These are phyloP conservation scores for Globisporangium viniferum DNA, from an alignment of 352 stramenopile species.

Conservation along the genomic window DNA sequence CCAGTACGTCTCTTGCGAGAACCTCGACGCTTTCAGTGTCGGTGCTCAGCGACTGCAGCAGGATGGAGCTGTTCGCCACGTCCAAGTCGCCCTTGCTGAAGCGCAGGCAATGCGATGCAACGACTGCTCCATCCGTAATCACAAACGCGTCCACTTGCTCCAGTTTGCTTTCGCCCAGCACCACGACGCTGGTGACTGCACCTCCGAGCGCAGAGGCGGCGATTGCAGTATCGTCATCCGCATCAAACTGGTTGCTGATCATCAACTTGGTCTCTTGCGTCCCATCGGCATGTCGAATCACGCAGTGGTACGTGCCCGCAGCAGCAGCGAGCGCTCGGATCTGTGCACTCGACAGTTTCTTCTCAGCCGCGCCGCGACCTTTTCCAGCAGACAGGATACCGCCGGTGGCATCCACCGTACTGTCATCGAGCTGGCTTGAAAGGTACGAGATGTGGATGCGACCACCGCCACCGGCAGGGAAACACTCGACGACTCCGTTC, in stretches of 20 bases:
- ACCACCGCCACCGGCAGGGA: constrained; percentile 56
- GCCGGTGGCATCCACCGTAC: constrained; percentile 53
- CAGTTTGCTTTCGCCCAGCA: constrained; percentile 16
- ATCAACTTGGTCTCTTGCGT: constrained; percentile 42
- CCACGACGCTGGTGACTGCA: constrained; percentile 43
- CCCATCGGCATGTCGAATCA: constrained; percentile 48
- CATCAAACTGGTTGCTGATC: constrained; percentile 37
- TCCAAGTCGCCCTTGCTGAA: constrained; percentile 35
- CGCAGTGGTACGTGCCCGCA: constrained; percentile 60
- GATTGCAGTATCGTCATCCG: background rate
- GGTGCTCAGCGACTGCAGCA: constrained; percentile 32
- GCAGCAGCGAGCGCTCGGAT: constrained; percentile 45
- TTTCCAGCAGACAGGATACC: constrained; percentile 26
- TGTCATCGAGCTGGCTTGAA: constrained; percentile 59
- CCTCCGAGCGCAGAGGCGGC: constrained; percentile 24
- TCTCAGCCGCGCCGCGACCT: constrained; percentile 24
- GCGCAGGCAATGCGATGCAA: constrained; percentile 34
- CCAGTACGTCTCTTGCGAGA: constrained; percentile 36
- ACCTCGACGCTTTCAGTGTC: constrained; percentile 14
- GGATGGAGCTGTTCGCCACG: constrained; percentile 46
- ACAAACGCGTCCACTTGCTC: constrained; percentile 32
- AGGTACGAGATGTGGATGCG: constrained; percentile 66
- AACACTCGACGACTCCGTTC: constrained; percentile 36
- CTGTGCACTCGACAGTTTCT: constrained; percentile 36
- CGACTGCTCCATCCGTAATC: constrained; percentile 44